Percentiles rank a stretch among this genome's conserved stretches.
phyloP scores from a whole-genome alignment of 371 early-diverging fungal genomes.

The Circinella minor region DNA sequence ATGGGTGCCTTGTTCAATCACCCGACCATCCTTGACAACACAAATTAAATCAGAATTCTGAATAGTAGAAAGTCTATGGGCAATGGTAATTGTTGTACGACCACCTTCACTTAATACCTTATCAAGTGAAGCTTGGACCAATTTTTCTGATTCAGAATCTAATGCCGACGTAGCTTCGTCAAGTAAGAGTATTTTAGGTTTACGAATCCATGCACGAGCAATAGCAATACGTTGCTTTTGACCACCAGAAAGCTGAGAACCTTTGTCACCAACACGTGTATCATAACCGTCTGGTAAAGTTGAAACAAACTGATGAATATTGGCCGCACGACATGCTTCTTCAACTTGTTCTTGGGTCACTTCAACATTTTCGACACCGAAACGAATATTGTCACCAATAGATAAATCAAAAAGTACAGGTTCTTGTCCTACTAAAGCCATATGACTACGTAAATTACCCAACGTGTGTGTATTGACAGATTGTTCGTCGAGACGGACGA shows the following conservation, averaged over 20 bases:
- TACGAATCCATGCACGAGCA: slow-evolving; percentile 50
- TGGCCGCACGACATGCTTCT: slow-evolving; percentile 49
- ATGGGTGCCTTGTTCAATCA: slow-evolving; percentile 75
- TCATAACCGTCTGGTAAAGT: slow-evolving; percentile 78
- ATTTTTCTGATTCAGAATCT: slow-evolving; percentile 88
- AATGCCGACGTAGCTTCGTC: slow-evolving; percentile 98
- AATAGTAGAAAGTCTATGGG: slow-evolving; percentile 70
- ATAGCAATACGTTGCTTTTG: slow-evolving; percentile 83
- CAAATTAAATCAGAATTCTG: slow-evolving; percentile 81
- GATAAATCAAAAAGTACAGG: slow-evolving; percentile 79
- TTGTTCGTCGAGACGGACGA: slow-evolving; percentile 62
- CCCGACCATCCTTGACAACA: slow-evolving; percentile 69
- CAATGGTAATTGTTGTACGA: slow-evolving; percentile 66
- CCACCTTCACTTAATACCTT: slow-evolving; percentile 64
- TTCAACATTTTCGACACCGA: slow-evolving; percentile 48
- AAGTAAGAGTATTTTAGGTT: slow-evolving; percentile 60
- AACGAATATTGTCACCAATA: slow-evolving; percentile 78
- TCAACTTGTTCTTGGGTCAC: slow-evolving; percentile 52
- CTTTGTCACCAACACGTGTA: slow-evolving; percentile 83
- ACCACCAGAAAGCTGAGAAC: slow-evolving; percentile 86
- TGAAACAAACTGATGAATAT: slow-evolving; percentile 75
- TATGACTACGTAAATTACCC: slow-evolving; percentile 47
- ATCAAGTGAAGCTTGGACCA: slow-evolving; percentile 90
- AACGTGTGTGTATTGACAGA: slow-evolving; percentile 63
- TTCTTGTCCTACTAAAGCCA: slow-evolving; percentile 72